Evolutionary conservation across 164 flowering plant genomes (phyloP).

Genomic region (Magnolia kwangsiensis): DNA sequence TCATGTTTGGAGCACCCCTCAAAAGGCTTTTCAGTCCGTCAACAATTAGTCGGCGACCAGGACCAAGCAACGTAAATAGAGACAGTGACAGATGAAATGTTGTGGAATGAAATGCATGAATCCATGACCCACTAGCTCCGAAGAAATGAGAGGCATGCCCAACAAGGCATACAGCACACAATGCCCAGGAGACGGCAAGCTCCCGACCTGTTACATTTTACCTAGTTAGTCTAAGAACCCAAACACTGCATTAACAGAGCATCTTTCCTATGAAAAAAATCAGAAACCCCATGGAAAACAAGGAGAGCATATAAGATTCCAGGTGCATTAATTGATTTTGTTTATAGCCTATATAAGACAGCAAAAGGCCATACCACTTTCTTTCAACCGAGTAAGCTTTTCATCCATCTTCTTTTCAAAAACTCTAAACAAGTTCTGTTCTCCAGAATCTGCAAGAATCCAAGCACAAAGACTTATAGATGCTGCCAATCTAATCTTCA

Average conservation of each 20-base stretch:
- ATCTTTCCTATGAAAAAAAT: too few relatives aligned
- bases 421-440: slow-evolving; percentile 46
- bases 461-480: slow-evolving; percentile 8
- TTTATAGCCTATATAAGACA: neutral
- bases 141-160: slow-evolving; percentile 88
- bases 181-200: slow-evolving; percentile 94
- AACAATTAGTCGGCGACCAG: slow-evolving; percentile 83
- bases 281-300: too few relatives aligned
- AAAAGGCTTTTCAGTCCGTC: slow-evolving; percentile 85
- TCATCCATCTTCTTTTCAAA: slow-evolving; percentile 86
- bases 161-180: slow-evolving; percentile 88
- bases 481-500: neutral
- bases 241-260: neutral
- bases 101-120: slow-evolving; percentile 82
- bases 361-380: slow-evolving; percentile 60
- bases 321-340: too few relatives aligned
- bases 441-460: slow-evolving; percentile 55
- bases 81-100: slow-evolving; percentile 87
- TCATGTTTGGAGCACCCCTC: slow-evolving; percentile 94
- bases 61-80: slow-evolving; percentile 88
- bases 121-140: slow-evolving; percentile 81
- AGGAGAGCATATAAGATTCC: too few relatives aligned
- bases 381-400: slow-evolving; percentile 63
- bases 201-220: slow-evolving; percentile 57
- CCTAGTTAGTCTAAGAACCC: neutral